Evolutionary conservation across 352 stramenopile genomes (phyloP).

Genomic region (Pythium folliculosum): DNA sequence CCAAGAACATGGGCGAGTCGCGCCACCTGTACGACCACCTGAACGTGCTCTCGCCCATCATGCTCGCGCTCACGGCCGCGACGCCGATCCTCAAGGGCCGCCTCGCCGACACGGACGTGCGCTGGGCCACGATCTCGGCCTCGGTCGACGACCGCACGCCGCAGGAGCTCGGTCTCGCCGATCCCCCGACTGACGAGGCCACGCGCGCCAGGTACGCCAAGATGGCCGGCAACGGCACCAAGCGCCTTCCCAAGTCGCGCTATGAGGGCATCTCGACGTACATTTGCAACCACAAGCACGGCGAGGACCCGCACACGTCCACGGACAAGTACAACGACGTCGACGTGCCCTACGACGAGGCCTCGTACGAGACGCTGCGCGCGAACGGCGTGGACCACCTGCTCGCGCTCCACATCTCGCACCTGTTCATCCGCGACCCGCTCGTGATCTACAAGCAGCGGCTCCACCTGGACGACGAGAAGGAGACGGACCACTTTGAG

Average conservation of each 20-base stretch:
- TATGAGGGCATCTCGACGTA: slow-evolving; percentile 91
- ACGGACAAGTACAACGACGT: slow-evolving; percentile 94
- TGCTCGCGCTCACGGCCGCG: slow-evolving; percentile 98
- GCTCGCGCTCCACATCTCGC: slow-evolving; percentile 97
- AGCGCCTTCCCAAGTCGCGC: slow-evolving; percentile 95
- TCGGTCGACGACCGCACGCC: slow-evolving; percentile 95
- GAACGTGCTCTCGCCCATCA: slow-evolving; percentile 97
- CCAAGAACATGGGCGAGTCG: slow-evolving; percentile 98
- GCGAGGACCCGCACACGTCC: slow-evolving; percentile 68
- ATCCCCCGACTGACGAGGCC: slow-evolving; percentile 41
- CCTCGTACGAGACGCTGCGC: slow-evolving; percentile 90
- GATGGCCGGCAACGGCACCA: slow-evolving; percentile 92
- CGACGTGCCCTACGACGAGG: slow-evolving; percentile 94
- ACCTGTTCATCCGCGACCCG: slow-evolving; percentile 99
- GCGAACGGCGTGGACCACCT: slow-evolving; percentile 93
- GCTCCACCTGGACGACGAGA: slow-evolving; percentile 80
- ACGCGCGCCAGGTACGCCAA: slow-evolving; percentile 81
- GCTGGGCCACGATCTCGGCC: slow-evolving; percentile 97
- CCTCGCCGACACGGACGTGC: slow-evolving; percentile 91
- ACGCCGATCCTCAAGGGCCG: slow-evolving; percentile 97
- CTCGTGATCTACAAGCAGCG: slow-evolving; percentile 95
- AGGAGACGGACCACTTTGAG: slow-evolving; percentile 96
- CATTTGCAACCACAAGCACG: slow-evolving; percentile 90
- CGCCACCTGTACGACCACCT: slow-evolving; percentile 99
- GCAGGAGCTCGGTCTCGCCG: slow-evolving; percentile 65